Conservation (phyloP, 2,329 filamentous ascomycete genomes). For the Fusarium tricinctum region DNA sequence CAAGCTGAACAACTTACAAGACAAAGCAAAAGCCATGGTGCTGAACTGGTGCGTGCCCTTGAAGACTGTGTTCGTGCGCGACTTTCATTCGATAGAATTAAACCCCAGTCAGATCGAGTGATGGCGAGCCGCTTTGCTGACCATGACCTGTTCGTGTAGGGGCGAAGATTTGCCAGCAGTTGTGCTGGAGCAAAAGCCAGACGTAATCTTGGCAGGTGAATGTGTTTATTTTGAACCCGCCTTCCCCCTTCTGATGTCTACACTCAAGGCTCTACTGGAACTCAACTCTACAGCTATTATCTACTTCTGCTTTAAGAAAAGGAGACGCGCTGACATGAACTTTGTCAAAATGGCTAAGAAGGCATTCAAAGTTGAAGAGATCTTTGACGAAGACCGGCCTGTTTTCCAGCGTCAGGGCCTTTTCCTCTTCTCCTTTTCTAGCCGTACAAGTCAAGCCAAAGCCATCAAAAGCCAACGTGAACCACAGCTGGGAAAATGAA, state of each 20-base stretch:
- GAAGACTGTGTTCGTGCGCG: constrained; percentile 8
- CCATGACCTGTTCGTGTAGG: constrained; percentile 58
- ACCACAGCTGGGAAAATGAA: constrained; percentile 39
- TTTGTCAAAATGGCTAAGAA: constrained; percentile 80
- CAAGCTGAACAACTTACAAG: constrained; percentile 78
- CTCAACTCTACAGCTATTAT: constrained; percentile 75
- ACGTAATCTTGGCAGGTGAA: constrained; percentile 92
- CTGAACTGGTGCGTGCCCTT: constrained; percentile 79
- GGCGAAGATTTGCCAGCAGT: constrained; percentile 69
- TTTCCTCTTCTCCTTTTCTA: constrained; percentile 72
- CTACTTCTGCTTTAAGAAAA: constrained; percentile 95
- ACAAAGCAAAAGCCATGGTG: constrained; percentile 74
- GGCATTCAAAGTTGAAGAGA: constrained; percentile 72
- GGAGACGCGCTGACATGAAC: constrained; percentile 82
- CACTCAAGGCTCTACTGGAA: constrained; percentile 79
- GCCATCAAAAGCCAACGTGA: constrained; percentile 31
- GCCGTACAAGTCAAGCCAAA: constrained; percentile 51
- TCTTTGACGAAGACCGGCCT: constrained; percentile 72
- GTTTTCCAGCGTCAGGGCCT: constrained; percentile 70
- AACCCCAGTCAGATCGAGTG: background rate
- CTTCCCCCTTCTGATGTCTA: constrained; percentile 87
- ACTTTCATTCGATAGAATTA: constrained; percentile 43
- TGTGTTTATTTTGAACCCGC: constrained; percentile 98
- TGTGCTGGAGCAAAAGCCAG: constrained; percentile 71
- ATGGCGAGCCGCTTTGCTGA: constrained; percentile 37